Evolutionary conservation across 805 yeast species (phyloP), one percentile per base, ranked within the genome.

Genomic region (Hanseniaspora guilliermondii): DNA sequence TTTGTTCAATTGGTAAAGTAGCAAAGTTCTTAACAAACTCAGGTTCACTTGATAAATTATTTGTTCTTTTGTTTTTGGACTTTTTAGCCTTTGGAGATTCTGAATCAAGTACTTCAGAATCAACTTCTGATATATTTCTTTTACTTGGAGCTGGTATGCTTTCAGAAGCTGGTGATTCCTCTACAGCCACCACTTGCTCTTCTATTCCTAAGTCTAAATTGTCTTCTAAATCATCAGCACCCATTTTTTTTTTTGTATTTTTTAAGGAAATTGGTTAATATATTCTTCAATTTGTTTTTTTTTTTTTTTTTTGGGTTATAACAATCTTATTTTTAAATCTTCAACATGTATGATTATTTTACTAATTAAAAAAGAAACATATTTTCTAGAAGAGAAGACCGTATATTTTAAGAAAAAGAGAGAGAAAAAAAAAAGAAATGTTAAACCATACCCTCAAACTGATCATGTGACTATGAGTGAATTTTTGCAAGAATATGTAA

Each of bases 191-290:
- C 4, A 58, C 68, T 32, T 62, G 67, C 12, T 60, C 69, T 12
- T 66, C 65, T 24, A 77, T 71, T 5, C 72, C 75, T 62, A 84
- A 85, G 3, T 74, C 83, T 49, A 87, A 70, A 2, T 87, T 91
- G 64, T 86, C 95, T 50, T 85, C 89, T 56, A 87, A 71, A 57
- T 83, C 95, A 66, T 87, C 95, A 16, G 76, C 84, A 37, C 52
- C 49, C 56, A 53, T 53, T 19, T 21, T 27, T 19, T 35, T 17
- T 22, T 32, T 24, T 4, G n/a, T 17, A n/a, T 25, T 25, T 17
- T 41, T n/a, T 27, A 6, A 6, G 33, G 35, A 17, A 21, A 21
- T 35, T 35, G 22, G 19, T 33, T 27, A 44, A 27, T 8, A 6
- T 6, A n/a, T n/a, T 21, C 5, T 17, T n/a, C 22, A 39, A 11